These are phyloP conservation scores for Cucurbita pepo DNA, from an alignment of 306 rosid species.

Conservation along the genomic window DNA sequence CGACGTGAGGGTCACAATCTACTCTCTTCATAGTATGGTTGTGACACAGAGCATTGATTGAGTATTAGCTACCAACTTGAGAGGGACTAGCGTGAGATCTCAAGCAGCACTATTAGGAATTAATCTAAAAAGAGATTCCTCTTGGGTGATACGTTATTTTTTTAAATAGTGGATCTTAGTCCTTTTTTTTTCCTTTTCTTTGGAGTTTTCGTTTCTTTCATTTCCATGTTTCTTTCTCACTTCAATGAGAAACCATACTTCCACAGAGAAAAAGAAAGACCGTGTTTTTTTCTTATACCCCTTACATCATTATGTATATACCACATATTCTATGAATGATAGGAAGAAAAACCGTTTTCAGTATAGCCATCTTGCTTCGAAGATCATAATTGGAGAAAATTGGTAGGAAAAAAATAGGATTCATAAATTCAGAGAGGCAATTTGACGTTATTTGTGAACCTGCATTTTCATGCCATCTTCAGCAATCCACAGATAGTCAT, in stretches of 20 bases:
- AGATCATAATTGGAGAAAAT: background rate
- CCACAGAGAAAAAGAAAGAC: background rate
- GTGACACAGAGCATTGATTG: background rate
- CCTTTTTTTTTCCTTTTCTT: background rate
- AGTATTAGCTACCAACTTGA: background rate
- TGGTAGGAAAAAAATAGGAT: background rate
- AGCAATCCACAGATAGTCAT: constrained; percentile 75
- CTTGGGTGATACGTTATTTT: background rate
- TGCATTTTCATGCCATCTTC: constrained; percentile 98
- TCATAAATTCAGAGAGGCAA: background rate
- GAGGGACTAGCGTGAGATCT: background rate
- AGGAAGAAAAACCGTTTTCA: background rate
- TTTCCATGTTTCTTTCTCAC: background rate
- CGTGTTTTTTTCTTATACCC: background rate
- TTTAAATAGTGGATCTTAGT: background rate
- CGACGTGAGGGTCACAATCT: too few species aligned
- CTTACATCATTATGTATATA: background rate
- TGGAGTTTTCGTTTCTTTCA: background rate
- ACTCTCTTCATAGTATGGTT: too few species aligned
- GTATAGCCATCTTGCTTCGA: background rate
- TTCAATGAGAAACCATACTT: background rate
- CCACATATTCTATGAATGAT: background rate
- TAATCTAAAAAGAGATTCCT: background rate
- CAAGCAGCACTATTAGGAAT: background rate
- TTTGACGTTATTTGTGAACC: constrained; percentile 18